phyloP scores from a whole-genome alignment of 2,329 filamentous ascomycete genomes.

The Pseudogymnoascus pannorum region DNA sequence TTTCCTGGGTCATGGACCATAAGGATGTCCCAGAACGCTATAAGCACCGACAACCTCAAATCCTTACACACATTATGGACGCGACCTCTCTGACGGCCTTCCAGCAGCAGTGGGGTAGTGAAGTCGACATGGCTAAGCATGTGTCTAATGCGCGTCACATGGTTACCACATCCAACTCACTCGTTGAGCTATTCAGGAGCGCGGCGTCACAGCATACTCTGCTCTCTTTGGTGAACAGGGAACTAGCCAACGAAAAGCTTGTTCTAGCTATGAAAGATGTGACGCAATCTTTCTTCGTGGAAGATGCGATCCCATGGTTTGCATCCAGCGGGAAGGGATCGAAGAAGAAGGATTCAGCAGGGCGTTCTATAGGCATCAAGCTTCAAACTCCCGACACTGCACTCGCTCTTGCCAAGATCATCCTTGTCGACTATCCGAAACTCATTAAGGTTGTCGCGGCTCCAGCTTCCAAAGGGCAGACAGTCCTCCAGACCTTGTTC shows the following conservation, averaged over 20 bases:
- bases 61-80: background rate
- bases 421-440: conserved; percentile 25
- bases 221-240: conserved; percentile 10
- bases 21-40: background rate
- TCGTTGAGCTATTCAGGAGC: background rate
- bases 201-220: background rate
- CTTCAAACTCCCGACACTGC: background rate
- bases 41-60: background rate
- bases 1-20: background rate
- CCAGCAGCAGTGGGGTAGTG: background rate
- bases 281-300: background rate
- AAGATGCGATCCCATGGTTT: background rate
- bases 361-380: background rate
- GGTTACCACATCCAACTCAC: background rate
- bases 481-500: conserved; percentile 23
- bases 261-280: background rate
- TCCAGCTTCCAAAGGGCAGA: conserved; percentile 12
- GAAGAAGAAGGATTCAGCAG: background rate
- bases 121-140: background rate
- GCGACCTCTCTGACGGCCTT: background rate
- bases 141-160: background rate
- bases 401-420: background rate
- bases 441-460: conserved; percentile 19
- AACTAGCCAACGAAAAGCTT: conserved; percentile 10
- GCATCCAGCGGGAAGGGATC: background rate